Base-by-base conservation (phyloP, 805 yeast species). In the Cyberlindnera nakhonratchasimensis region DNA sequence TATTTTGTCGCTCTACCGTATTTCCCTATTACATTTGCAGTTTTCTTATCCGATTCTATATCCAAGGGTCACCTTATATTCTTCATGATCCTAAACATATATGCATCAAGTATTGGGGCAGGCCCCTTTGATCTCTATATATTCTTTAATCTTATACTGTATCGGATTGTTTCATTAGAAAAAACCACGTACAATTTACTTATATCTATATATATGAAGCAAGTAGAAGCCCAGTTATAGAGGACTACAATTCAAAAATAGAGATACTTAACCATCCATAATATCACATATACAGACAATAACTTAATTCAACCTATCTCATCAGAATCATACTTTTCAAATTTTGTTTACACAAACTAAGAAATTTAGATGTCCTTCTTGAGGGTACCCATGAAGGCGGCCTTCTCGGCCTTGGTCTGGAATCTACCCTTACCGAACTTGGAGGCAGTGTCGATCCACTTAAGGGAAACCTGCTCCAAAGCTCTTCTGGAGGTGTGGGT, bases 401-500 rank as follows among this genome's bases (percentile, higher is more conserved):
- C 89, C 90, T 95, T 95, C 83, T 93, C 99, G 74, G 97, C 98
- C 66, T 97, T 96, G 69, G 99, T 93, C 81, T 93, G 99, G 98
- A 93, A 93, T 85, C 99, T 93, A 82, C 99, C 99, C 88, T 93
- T 95, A 86, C 99, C 99, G 90, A 93, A 93, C 79, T 91, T 90
- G 69, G 99, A 93, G 71, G 99, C 96, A 66, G 99, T 93, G 75
- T 93, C 99, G 72, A 93, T 93, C 99, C 98, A 93, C 79, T 93
- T 93, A 77, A 93, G 86, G 82, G 76, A 79, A 62, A 91, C 96
- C 76, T 88, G 74, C 82, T 93, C 99, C 64, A 85, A 71, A 65
- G 98, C 98, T 77, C 82, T 85, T 83, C 99, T 93, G 66, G 95
- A 86, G 64, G 96, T 89, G 84, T 90, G 93, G 68, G 86, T 86